phyloP scores from a whole-genome alignment of 345 rosid genomes.

The Dovyalis caffra region DNA sequence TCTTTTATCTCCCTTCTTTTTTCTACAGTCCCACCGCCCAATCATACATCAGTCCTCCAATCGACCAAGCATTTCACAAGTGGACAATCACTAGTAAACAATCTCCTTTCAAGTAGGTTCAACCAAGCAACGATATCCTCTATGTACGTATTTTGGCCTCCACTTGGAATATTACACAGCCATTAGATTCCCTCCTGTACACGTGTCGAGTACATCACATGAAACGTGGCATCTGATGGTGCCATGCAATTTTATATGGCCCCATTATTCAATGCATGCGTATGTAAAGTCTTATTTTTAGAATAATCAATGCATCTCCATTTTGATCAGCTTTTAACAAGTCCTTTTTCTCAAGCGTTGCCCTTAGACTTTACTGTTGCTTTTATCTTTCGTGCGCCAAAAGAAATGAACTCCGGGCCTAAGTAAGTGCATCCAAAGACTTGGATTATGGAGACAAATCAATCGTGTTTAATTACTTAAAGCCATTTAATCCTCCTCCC shows the following conservation, averaged over 20 bases:
- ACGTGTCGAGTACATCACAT: constrained; percentile 2
- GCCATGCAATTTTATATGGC: background rate
- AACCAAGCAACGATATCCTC: too few species aligned
- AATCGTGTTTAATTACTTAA: background rate
- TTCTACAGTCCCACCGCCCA: constrained; percentile 34
- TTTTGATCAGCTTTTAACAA: background rate
- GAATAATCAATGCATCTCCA: background rate
- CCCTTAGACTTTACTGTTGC: background rate
- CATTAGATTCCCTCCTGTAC: constrained; percentile 1
- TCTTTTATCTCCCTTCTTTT: background rate
- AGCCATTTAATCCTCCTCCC: background rate
- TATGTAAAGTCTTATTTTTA: background rate
- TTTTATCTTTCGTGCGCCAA: constrained; percentile 22
- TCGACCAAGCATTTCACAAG: constrained; percentile 15
- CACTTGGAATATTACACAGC: constrained; percentile 6
- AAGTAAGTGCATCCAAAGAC: background rate
- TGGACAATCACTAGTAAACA: background rate
- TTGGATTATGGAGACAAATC: background rate
- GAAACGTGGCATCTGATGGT: constrained; percentile 22
- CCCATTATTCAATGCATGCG: constrained; percentile 2
- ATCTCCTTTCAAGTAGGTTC: background rate
- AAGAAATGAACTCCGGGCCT: constrained; percentile 17
- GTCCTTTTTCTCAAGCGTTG: background rate
- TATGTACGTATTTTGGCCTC: background rate
- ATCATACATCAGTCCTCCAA: background rate